Evolutionary conservation across 495 filamentous ascomycete genomes (phyloP).

Genomic region (Staphylotrichum longicolle): DNA sequence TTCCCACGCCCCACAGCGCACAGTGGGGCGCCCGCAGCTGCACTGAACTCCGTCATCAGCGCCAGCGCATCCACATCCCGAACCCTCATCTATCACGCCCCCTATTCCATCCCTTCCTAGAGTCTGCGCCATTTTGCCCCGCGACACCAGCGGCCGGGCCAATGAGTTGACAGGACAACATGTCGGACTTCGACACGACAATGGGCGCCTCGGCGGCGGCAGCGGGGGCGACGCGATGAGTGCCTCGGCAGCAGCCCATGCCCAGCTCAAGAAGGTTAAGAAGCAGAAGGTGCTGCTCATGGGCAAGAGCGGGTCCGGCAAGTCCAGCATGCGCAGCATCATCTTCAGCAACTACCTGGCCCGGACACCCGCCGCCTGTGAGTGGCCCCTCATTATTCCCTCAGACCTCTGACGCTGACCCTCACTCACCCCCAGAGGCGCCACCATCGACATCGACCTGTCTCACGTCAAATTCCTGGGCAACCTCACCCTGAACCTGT

Average conservation of each 20-base stretch:
- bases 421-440: slow-evolving; percentile 51
- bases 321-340: slow-evolving; percentile 96
- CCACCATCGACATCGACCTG: slow-evolving; percentile 98
- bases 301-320: slow-evolving; percentile 99
- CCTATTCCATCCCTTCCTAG: too few relatives aligned
- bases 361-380: slow-evolving; percentile 85
- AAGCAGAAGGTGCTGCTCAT: slow-evolving; percentile 61
- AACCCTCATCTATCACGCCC: too few relatives aligned
- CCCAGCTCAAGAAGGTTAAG: slow-evolving; percentile 56
- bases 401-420: neutral
- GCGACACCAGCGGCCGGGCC: neutral
- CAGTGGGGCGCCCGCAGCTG: too few relatives aligned
- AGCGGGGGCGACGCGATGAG: neutral
- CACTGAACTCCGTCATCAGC: too few relatives aligned
- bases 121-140: too few relatives aligned
- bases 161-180: slow-evolving; percentile 16
- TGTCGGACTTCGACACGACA: slow-evolving; percentile 27
- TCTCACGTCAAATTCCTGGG: slow-evolving; percentile 98
- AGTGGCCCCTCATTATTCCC: slow-evolving; percentile 20
- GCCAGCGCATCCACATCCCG: too few relatives aligned
- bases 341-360: slow-evolving; percentile 98
- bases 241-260: slow-evolving; percentile 13
- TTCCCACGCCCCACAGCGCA: too few relatives aligned
- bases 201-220: slow-evolving; percentile 13
- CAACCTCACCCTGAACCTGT: slow-evolving; percentile 93